These are phyloP conservation scores for Colletotrichum sp. DNA, from an alignment of 2,329 filamentous ascomycete genomes.

Conservation along the genomic window DNA sequence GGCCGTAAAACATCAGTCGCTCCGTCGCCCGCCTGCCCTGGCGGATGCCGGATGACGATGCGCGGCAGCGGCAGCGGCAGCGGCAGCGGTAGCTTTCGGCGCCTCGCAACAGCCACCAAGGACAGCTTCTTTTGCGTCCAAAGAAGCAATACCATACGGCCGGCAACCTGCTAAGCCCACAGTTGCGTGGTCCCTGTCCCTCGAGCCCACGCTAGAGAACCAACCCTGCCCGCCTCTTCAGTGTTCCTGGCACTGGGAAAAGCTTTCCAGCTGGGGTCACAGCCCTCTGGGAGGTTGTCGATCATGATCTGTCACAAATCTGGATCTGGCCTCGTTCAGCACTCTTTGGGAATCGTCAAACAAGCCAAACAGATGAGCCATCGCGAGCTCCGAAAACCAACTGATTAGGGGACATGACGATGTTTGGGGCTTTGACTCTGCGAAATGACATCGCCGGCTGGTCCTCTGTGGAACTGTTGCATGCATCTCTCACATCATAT, in stretches of 20 bases:
- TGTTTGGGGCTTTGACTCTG: neutral
- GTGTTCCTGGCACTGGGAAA: neutral
- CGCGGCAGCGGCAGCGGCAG: neutral
- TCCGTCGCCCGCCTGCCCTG: neutral
- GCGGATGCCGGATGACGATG: slow-evolving; percentile 1
- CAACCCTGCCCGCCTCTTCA: neutral
- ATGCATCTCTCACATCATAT: neutral
- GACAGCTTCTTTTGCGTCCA: neutral
- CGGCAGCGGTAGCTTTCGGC: neutral
- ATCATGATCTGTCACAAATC: slow-evolving; percentile 25
- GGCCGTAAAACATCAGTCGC: neutral
- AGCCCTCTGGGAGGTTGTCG: slow-evolving; percentile 3
- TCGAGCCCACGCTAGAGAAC: neutral
- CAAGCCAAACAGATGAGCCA: neutral
- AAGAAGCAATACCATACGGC: slow-evolving; percentile 17
- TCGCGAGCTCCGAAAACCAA: neutral
- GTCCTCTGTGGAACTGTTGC: neutral
- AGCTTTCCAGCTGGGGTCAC: neutral
- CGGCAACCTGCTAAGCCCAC: slow-evolving; percentile 11
- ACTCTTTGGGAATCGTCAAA: neutral
- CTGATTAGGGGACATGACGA: neutral
- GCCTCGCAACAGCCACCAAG: neutral
- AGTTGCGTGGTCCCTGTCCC: slow-evolving; percentile 7
- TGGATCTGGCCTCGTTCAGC: slow-evolving; percentile 3
- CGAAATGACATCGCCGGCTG: neutral